Conservation (phyloP, 768 basidiomycete species). For the Suillus decipiens region DNA sequence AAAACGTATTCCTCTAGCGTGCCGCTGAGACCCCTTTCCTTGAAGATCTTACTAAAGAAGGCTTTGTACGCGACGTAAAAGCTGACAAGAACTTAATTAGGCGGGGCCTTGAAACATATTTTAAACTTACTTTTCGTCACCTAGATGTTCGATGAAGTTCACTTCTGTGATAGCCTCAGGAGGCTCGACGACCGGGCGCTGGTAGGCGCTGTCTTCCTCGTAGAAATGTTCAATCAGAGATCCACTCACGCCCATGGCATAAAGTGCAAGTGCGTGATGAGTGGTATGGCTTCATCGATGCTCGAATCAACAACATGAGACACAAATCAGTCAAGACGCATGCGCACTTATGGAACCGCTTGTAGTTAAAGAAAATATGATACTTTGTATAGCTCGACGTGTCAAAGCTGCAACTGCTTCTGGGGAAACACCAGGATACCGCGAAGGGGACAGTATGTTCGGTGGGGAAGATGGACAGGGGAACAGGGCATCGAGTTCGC, state of each 20-base stretch:
- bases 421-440: slow-evolving; percentile 16
- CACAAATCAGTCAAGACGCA: background rate
- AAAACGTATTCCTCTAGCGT: slow-evolving; percentile 33
- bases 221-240: slow-evolving; percentile 29
- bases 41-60: slow-evolving; percentile 26
- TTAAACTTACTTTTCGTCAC: slow-evolving; percentile 26
- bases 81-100: slow-evolving; percentile 10
- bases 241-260: slow-evolving; percentile 27
- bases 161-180: slow-evolving; percentile 26
- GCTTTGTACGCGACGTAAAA: slow-evolving; percentile 29
- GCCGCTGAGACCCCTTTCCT: slow-evolving; percentile 17
- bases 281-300: slow-evolving; percentile 26
- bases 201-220: slow-evolving; percentile 18
- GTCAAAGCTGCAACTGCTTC: slow-evolving; percentile 32
- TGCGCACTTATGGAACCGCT: slow-evolving; percentile 52
- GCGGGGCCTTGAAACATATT: background rate
- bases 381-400: slow-evolving; percentile 44
- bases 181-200: slow-evolving; percentile 27
- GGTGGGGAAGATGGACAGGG: slow-evolving; percentile 14
- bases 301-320: background rate
- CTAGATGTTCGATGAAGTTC: slow-evolving; percentile 28
- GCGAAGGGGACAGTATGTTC: slow-evolving; percentile 2
- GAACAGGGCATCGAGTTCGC: slow-evolving; percentile 12
- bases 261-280: slow-evolving; percentile 32
- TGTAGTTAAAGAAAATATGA: slow-evolving; percentile 52